Conservation (phyloP, 169 alveolate genomes). For the Plasmodium chabaudi region DNA sequence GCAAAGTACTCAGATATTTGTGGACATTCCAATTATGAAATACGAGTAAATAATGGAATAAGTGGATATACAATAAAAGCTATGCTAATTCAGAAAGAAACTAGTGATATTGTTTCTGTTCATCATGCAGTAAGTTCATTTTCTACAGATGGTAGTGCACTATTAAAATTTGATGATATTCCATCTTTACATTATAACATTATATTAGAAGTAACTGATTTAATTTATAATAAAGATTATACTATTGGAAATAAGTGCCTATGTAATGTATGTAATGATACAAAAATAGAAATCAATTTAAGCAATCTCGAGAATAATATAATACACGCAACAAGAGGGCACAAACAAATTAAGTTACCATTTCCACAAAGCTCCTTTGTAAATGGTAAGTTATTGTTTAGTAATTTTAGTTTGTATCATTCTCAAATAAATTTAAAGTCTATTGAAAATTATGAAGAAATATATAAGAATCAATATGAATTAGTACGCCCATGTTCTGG, state of each 20-base stretch:
- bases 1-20: slow-evolving; percentile 29
- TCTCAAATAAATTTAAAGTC: slow-evolving; percentile 28
- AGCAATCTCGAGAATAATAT: slow-evolving; percentile 24
- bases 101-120: slow-evolving; percentile 63
- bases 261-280: slow-evolving; percentile 40
- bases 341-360: slow-evolving; percentile 15
- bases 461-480: slow-evolving; percentile 30
- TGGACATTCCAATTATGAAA: slow-evolving; percentile 28
- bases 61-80: slow-evolving; percentile 22
- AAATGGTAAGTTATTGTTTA: slow-evolving; percentile 48
- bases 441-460: slow-evolving; percentile 23
- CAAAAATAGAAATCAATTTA: slow-evolving; percentile 20
- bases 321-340: slow-evolving; percentile 27
- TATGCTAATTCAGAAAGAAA: slow-evolving; percentile 45
- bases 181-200: slow-evolving; percentile 65
- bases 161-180: slow-evolving; percentile 33
- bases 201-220: slow-evolving; percentile 56
- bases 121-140: slow-evolving; percentile 15
- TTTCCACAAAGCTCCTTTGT: slow-evolving; percentile 39
- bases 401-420: slow-evolving; percentile 25
- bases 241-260: slow-evolving; percentile 43
- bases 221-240: slow-evolving; percentile 26
- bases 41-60: slow-evolving; percentile 47
- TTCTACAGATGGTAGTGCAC: slow-evolving; percentile 15
- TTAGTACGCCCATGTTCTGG: slow-evolving; percentile 74